Conservation (phyloP, 441 rosid species). For the Theobroma grandiflorum region DNA sequence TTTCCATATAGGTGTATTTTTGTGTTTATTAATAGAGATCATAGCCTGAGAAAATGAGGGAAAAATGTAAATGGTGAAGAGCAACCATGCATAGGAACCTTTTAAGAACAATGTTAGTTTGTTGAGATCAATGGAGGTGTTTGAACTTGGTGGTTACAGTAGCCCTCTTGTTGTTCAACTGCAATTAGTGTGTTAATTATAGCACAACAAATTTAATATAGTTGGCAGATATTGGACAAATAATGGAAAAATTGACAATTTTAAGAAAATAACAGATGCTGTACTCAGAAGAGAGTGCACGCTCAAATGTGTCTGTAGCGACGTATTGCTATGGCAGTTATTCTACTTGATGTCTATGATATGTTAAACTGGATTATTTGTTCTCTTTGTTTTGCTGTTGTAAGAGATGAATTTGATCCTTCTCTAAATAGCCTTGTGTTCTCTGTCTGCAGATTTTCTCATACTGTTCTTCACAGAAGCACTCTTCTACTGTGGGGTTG, state of each 20-base stretch:
- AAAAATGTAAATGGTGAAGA: neutral
- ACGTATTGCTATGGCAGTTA: neutral
- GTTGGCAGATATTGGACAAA: neutral
- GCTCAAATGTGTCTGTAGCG: too few species aligned
- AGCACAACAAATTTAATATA: neutral
- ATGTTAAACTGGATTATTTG: slow-evolving; percentile 8
- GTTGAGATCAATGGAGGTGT: neutral
- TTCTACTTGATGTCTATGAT: slow-evolving; percentile 1
- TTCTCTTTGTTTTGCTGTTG: slow-evolving; percentile 22
- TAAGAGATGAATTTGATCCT: slow-evolving; percentile 5
- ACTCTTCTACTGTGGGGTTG: slow-evolving; percentile 90
- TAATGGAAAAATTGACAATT: neutral
- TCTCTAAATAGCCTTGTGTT: slow-evolving; percentile 27
- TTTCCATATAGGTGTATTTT: slow-evolving; percentile 1
- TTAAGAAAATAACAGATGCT: neutral
- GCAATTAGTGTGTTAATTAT: neutral
- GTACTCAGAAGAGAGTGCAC: neutral
- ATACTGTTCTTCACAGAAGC: slow-evolving; percentile 98
- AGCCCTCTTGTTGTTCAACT: neutral
- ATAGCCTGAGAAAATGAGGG: neutral
- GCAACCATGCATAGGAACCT: neutral
- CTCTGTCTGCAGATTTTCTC: slow-evolving; percentile 82
- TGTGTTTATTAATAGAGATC: neutral
- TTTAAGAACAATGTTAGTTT: neutral
- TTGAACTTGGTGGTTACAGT: neutral